Percentiles rank a stretch among this genome's conserved stretches.
Evolutionary conservation across 768 basidiomycete genomes (phyloP).

Genomic region (Hirschioporus abietinus): DNA sequence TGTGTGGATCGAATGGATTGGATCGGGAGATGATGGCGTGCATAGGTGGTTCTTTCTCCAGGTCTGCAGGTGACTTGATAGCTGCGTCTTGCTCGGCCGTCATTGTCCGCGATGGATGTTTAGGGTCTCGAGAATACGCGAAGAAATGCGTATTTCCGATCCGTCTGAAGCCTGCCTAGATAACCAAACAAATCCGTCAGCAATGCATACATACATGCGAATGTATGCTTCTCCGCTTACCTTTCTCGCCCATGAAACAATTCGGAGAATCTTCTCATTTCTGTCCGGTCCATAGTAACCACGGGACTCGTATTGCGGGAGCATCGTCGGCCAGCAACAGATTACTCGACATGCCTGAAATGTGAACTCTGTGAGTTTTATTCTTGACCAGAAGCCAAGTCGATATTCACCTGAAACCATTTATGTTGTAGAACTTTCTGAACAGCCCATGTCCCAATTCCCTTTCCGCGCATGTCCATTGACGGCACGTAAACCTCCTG

Average conservation of each 20-base stretch:
- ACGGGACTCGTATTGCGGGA: neutral
- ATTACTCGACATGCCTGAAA: neutral
- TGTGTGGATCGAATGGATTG: neutral
- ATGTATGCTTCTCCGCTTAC: neutral
- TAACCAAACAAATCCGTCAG: neutral
- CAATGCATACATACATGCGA: neutral
- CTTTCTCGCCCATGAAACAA: neutral
- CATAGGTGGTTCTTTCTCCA: neutral
- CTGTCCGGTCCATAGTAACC: neutral
- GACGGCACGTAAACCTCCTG: neutral
- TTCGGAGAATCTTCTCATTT: neutral
- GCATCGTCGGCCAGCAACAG: neutral
- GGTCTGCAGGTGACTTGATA: neutral
- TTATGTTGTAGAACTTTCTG: neutral
- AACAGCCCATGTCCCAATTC: neutral
- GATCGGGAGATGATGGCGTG: neutral
- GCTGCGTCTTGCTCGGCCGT: neutral
- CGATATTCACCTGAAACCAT: neutral
- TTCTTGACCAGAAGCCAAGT: neutral
- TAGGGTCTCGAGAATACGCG: neutral
- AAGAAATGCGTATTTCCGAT: neutral
- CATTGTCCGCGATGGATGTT: neutral
- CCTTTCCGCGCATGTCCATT: neutral
- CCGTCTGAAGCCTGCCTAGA: neutral
- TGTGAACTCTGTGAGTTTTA: neutral